Evolutionary conservation across 176 grass and related monocot genomes (phyloP), one percentile per base, ranked within the genome.

Genomic region (Coix lacrymajobi): DNA sequence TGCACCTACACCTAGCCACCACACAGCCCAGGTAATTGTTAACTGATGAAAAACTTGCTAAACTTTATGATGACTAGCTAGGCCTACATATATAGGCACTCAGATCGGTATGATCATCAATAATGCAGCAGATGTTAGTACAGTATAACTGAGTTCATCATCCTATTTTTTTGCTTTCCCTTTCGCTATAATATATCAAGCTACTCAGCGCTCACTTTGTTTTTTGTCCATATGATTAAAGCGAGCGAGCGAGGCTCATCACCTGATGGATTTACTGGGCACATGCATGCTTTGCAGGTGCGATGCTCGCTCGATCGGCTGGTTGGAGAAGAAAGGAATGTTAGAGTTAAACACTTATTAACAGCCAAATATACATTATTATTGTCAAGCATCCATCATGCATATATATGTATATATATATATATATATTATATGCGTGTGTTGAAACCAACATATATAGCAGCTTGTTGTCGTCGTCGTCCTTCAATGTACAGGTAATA

Each of bases 141-240:
- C n/a, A n/a, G n/a, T n/a, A 49, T 90, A 32, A 24, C 37, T 68
- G 74, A 57, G 66, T 79, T 83, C 84, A 90, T 78, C 79, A 78
- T 79, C 66, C 73, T 83, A 79, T 40, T 38, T 38, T 38, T 73
- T 68, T 68, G 38, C 84, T 90, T 90, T 90, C 77, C 82, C 88
- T 86, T 90, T 86, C 73, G 74, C 79, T 86, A 74, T 79, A 73
- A 83, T n/a, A n/a, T n/a, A n/a, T 79, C 73, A 90, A 83, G 73
- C 88, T 74, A 83, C 84, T 86, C 79, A 32, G 29, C 37, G 24
- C 66, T 73, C 78, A 2, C 88, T 85, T 90, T 90, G 74, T 67
- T 79, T 89, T 73, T 85, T 83, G 84, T 79, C 84, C 79, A 60
- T 82, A 86, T 71, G 79, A 82, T 86, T 90, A 90, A 90, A 90